These are phyloP conservation scores for Lentinula lateritia DNA, from an alignment of 768 basidiomycete species.

Conservation along the genomic window DNA sequence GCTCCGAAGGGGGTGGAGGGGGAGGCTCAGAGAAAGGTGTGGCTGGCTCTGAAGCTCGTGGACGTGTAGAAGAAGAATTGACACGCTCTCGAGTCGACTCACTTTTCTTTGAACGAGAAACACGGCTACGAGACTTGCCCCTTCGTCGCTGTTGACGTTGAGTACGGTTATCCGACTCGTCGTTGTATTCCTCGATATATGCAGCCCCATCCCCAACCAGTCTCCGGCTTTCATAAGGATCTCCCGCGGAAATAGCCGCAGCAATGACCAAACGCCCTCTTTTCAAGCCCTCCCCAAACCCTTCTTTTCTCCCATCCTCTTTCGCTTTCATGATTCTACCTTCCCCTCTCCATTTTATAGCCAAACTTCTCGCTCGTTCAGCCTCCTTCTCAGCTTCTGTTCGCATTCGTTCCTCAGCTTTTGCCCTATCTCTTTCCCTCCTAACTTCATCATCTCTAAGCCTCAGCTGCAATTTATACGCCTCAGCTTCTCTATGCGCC, in stretches of 20 bases:
- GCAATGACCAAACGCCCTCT: slow-evolving; percentile 33
- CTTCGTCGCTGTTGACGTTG: not conserved
- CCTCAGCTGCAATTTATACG: slow-evolving; percentile 7
- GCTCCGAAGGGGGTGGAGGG: not conserved
- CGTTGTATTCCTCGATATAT: slow-evolving; percentile 7
- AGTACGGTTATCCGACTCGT: not conserved
- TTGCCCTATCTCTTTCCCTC: slow-evolving; percentile 18
- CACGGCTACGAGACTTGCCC: not conserved
- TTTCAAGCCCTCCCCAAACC: slow-evolving; percentile 41
- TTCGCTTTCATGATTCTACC: slow-evolving; percentile 42
- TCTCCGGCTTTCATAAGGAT: not conserved
- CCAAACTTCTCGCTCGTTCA: slow-evolving; percentile 37
- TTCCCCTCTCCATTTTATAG: slow-evolving; percentile 54
- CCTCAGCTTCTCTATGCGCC: slow-evolving; percentile 1
- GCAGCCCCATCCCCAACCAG: slow-evolving; percentile 7
- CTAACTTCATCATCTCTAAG: slow-evolving; percentile 13
- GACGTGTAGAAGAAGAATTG: not conserved
- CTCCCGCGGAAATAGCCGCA: slow-evolving; percentile 7
- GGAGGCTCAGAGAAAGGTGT: not conserved
- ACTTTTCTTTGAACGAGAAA: not conserved
- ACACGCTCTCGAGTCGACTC: not conserved
- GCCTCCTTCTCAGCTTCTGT: slow-evolving; percentile 27
- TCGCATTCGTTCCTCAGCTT: slow-evolving; percentile 23
- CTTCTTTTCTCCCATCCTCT: slow-evolving; percentile 47
- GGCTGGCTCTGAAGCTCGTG: not conserved